Evolutionary conservation across 352 stramenopile genomes (phyloP).

Genomic region (Chrysophaeum taylorii): DNA sequence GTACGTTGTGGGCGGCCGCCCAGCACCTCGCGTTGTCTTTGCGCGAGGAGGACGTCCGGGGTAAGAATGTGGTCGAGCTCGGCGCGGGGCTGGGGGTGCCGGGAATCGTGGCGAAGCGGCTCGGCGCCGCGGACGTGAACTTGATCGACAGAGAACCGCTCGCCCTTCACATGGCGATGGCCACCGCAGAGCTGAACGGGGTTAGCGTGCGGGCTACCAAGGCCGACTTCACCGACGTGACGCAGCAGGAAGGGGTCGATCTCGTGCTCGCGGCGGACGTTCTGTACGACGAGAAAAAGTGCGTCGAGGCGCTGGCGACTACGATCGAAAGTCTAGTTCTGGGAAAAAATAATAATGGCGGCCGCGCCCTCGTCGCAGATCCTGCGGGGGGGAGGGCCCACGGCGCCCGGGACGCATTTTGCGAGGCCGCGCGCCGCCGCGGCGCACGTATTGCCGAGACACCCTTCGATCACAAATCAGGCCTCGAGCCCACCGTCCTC

Average conservation of each 20-base stretch:
- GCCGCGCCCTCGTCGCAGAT: neutral
- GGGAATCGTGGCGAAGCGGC: conserved; percentile 57
- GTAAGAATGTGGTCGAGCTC: conserved; percentile 61
- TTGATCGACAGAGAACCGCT: conserved; percentile 34
- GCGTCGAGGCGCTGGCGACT: conserved; percentile 16
- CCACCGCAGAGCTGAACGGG: conserved; percentile 27
- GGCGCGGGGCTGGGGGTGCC: conserved; percentile 67
- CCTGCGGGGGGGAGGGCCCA: neutral
- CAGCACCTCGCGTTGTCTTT: neutral
- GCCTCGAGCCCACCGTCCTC: too few species aligned
- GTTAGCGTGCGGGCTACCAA: conserved; percentile 5
- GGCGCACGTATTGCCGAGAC: neutral
- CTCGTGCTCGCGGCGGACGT: conserved; percentile 23
- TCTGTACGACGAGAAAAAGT: conserved; percentile 14
- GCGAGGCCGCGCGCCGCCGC: neutral
- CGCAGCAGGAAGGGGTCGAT: conserved; percentile 13
- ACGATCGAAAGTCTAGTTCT: neutral
- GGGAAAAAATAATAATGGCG: too few species aligned
- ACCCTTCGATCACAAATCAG: too few species aligned
- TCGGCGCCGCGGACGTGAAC: conserved; percentile 47
- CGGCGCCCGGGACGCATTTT: neutral
- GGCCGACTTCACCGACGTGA: neutral
- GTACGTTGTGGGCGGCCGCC: neutral
- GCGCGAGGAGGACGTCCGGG: neutral
- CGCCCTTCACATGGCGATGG: conserved; percentile 33